Percentiles rank a stretch among this genome's conserved stretches.
phyloP scores from a whole-genome alignment of 129 eudicot species.

The Flaveria brownii region DNA sequence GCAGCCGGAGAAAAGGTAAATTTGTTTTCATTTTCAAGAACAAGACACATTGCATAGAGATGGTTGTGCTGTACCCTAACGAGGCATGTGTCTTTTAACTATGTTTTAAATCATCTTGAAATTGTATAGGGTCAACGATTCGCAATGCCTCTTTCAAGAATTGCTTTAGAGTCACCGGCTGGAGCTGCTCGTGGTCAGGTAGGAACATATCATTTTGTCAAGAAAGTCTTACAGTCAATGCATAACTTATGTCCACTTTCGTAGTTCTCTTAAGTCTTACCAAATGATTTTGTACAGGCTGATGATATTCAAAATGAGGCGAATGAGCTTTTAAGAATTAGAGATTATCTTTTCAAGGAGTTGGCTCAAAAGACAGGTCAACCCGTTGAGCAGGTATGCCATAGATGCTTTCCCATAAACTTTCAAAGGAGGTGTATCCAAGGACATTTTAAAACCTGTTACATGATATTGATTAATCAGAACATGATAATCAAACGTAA shows the following conservation, averaged over 20 bases:
- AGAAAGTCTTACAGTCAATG: background rate
- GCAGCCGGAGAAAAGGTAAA: constrained; percentile 93
- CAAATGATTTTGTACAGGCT: constrained; percentile 51
- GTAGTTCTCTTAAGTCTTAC: background rate
- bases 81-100: background rate
- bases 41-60: background rate
- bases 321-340: constrained; percentile 68
- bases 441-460: too few species aligned
- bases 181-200: constrained; percentile 93
- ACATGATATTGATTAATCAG: background rate
- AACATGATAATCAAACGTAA: background rate
- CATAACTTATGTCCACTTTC: background rate
- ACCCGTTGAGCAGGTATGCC: constrained; percentile 69
- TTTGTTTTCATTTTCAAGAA: background rate
- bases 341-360: constrained; percentile 82
- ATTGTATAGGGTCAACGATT: constrained; percentile 62
- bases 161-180: constrained; percentile 70
- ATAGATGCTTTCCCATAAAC: background rate
- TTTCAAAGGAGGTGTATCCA: too few species aligned
- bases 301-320: constrained; percentile 82
- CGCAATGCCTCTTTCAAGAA: constrained; percentile 65
- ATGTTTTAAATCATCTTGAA: background rate
- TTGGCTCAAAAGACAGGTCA: constrained; percentile 79
- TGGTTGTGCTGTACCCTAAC: background rate
- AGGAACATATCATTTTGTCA: constrained; percentile 29